Percentiles rank a stretch among this genome's conserved stretches.
Conservation (phyloP, 1,284 basidiomycete species). For the Cerioporus squamosus region DNA sequence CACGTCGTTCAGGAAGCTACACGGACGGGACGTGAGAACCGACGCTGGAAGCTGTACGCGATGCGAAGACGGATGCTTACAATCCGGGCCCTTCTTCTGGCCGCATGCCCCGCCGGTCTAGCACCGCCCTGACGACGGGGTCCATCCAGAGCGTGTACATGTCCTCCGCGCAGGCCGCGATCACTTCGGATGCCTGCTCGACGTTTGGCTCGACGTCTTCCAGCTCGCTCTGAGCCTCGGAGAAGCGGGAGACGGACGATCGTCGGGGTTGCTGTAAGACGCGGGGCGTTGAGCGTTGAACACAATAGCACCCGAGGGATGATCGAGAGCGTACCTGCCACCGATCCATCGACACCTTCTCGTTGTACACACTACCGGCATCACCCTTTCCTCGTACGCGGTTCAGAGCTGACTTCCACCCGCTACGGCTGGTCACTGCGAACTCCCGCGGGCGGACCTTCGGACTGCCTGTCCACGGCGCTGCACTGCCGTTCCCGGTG, state of each 20-base stretch:
- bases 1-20: slow-evolving; percentile 60
- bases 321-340: background rate
- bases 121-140: slow-evolving; percentile 54
- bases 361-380: background rate
- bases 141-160: slow-evolving; percentile 72
- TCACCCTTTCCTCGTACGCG: slow-evolving; percentile 19
- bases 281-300: background rate
- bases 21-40: background rate
- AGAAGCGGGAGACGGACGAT: background rate
- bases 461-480: slow-evolving; percentile 18
- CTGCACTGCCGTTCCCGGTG: slow-evolving; percentile 9
- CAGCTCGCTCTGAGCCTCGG: background rate
- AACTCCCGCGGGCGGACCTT: slow-evolving; percentile 26
- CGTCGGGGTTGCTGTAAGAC: slow-evolving; percentile 3
- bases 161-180: slow-evolving; percentile 61
- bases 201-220: slow-evolving; percentile 38
- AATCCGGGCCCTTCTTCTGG: slow-evolving; percentile 73
- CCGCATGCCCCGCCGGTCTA: slow-evolving; percentile 51
- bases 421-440: slow-evolving; percentile 27
- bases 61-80: slow-evolving; percentile 45
- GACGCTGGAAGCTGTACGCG: slow-evolving; percentile 22
- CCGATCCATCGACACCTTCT: background rate
- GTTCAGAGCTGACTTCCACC: slow-evolving; percentile 29
- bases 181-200: slow-evolving; percentile 46
- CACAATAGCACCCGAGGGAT: background rate